These are phyloP conservation scores for Pulveroboletus sp. DNA, from an alignment of 768 basidiomycete genomes.

Conservation along the genomic window DNA sequence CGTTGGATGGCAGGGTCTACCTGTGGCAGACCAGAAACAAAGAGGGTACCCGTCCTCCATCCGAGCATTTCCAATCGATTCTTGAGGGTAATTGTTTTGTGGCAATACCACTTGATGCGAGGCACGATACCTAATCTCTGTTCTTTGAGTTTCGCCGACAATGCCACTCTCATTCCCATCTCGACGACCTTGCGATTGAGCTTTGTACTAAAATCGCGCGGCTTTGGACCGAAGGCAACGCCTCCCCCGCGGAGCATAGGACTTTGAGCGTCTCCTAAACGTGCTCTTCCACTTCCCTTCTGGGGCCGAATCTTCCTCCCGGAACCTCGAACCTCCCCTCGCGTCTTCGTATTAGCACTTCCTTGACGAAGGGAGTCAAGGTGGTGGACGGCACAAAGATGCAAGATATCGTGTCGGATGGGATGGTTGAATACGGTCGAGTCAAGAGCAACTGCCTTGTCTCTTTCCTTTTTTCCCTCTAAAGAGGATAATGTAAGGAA, in stretches of 20 bases:
- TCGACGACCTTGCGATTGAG: conserved; percentile 90
- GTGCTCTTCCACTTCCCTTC: conserved; percentile 88
- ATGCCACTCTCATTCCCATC: conserved; percentile 89
- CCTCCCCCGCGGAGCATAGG: conserved; percentile 92
- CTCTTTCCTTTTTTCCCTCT: conserved; percentile 38
- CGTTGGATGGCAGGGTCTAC: conserved; percentile 56
- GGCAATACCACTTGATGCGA: conserved; percentile 65
- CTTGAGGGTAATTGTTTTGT: conserved; percentile 67
- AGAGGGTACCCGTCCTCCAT: conserved; percentile 66
- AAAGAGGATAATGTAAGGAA: conserved; percentile 63
- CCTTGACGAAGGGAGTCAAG: conserved; percentile 90
- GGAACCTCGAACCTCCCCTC: conserved; percentile 86
- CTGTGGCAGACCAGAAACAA: conserved; percentile 63
- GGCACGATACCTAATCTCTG: conserved; percentile 73
- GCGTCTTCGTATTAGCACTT: conserved; percentile 87
- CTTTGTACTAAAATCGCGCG: conserved; percentile 88
- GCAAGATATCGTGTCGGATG: conserved; percentile 88
- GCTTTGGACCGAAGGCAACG: conserved; percentile 87
- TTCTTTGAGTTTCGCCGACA: conserved; percentile 80
- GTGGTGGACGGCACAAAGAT: conserved; percentile 87
- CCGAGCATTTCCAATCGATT: conserved; percentile 62
- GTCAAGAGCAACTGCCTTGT: conserved; percentile 61
- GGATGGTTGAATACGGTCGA: conserved; percentile 87
- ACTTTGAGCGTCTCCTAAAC: conserved; percentile 84
- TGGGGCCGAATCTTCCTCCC: conserved; percentile 87